Evolutionary conservation across 1,284 basidiomycete genomes (phyloP), one percentile per base, ranked within the genome.

Genomic region (Apiotrichum gracile): DNA sequence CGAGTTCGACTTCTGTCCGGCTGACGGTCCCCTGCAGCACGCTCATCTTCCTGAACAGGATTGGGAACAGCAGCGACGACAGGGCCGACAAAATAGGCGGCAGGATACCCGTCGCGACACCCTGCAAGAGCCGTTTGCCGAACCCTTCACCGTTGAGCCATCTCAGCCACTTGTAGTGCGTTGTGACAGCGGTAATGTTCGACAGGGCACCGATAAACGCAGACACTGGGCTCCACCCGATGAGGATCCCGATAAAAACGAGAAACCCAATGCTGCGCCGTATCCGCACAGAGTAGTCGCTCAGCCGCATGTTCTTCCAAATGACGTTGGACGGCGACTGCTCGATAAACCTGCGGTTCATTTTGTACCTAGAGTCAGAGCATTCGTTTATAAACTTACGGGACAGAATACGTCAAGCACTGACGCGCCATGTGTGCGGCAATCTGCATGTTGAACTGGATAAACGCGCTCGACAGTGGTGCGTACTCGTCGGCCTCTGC

Each of bases 401-500:
- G 88, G 55, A 85, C 82, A 62, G 90, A 84, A 67, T 91, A 87
- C 3, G 83, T 77, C 26, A 91, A 74, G 7, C 80, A 78, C 69
- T 88, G 83, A 19, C 80, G 80, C 1, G 88, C 89, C 69, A 93
- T 79, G 50, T 44, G 48, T 19, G 48, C 48, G 5, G 48, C 48
- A 7, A 96, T 87, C 77, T 97, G 94, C 63, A 84, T 82, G 73
- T 93, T 85, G 81, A 97, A 98, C 27, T 90, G 86, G 57, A 98
- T 81, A 73, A 98, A 98, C 4, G 88, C 90, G 25, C 87, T 88
- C 68, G 84, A 90, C 60, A 87, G 69, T 1, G 86, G 85, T 4
- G 76, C 76, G 68, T 80, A 82, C 26, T 79, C 79, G 43, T 69
- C 63, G 51, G 80, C 78, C 1, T 50, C 54, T 14, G 49, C 21